Percentiles rank a stretch among this genome's conserved stretches.
These are phyloP conservation scores for Malus orientalis DNA, from an alignment of 306 rosid genomes.

Conservation along the genomic window DNA sequence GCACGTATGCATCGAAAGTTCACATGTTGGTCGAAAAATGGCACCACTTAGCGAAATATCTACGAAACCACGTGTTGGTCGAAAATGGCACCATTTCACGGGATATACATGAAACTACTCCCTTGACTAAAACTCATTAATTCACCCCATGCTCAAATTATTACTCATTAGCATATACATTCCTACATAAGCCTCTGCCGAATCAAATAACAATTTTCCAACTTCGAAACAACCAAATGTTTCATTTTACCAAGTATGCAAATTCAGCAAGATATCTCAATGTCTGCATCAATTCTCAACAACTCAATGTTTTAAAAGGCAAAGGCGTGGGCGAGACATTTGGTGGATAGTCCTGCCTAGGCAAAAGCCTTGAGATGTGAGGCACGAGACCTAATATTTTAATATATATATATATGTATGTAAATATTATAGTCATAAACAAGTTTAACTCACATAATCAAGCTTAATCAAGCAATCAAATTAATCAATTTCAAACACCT, in stretches of 20 bases:
- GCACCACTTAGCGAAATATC: conserved; percentile 22
- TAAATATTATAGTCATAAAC: too few relatives aligned
- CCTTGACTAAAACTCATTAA: conserved; percentile 33
- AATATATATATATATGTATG: too few relatives aligned
- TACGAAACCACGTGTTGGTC: background rate
- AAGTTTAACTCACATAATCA: too few relatives aligned
- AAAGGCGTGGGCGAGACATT: too few relatives aligned
- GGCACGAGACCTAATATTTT: too few relatives aligned
- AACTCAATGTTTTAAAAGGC: too few relatives aligned
- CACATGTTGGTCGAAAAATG: background rate
- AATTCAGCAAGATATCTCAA: background rate
- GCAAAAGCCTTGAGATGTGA: too few relatives aligned
- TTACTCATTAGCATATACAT: background rate
- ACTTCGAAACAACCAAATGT: background rate
- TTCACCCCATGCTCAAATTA: too few relatives aligned
- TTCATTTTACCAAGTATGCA: background rate
- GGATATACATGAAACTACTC: conserved; percentile 48
- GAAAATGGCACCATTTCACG: conserved; percentile 40
- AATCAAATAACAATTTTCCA: background rate
- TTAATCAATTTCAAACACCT: too few relatives aligned
- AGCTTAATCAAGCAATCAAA: too few relatives aligned
- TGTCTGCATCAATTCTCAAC: background rate
- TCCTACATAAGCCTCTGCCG: background rate
- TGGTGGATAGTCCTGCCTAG: too few relatives aligned
- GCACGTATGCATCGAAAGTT: background rate